These are phyloP conservation scores for Coriolopsis trogii DNA, from an alignment of 1,284 basidiomycete genomes.

Conservation along the genomic window DNA sequence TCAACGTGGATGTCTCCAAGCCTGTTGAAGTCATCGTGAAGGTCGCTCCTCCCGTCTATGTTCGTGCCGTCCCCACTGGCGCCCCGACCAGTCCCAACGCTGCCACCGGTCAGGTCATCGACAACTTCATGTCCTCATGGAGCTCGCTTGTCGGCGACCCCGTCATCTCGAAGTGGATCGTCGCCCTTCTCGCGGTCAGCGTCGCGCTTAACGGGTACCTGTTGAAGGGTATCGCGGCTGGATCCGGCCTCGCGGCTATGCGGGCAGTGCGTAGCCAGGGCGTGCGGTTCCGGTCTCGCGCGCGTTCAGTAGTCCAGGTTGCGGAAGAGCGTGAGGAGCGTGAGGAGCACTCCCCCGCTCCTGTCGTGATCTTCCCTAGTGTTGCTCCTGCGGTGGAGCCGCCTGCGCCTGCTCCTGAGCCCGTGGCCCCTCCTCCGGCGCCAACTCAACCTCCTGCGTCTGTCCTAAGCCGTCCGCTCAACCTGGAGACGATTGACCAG, in stretches of 20 bases:
- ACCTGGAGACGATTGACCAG: conserved; percentile 39
- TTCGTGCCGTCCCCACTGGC: conserved; percentile 50
- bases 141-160: conserved; percentile 95
- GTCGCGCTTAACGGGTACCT: conserved; percentile 94
- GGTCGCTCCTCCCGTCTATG: conserved; percentile 66
- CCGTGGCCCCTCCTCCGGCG: no score
- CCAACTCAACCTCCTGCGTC: not conserved
- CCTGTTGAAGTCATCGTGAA: conserved; percentile 65
- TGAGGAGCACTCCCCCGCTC: conserved; percentile 21
- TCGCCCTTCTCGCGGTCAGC: conserved; percentile 84
- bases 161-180: conserved; percentile 95
- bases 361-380: conserved; percentile 20
- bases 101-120: conserved; percentile 50
- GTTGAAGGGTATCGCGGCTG: conserved; percentile 75
- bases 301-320: conserved; percentile 25
- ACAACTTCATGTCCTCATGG: conserved; percentile 94
- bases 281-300: conserved; percentile 33
- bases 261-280: conserved; percentile 29
- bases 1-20: conserved; percentile 29
- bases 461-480: conserved; percentile 26
- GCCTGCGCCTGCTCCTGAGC: conserved; percentile 3
- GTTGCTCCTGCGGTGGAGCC: conserved; percentile 4
- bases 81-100: conserved; percentile 19
- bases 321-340: conserved; percentile 32
- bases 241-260: conserved; percentile 32